phyloP scores from a whole-genome alignment of 345 rosid genomes.

The Moricandia arvensis region DNA sequence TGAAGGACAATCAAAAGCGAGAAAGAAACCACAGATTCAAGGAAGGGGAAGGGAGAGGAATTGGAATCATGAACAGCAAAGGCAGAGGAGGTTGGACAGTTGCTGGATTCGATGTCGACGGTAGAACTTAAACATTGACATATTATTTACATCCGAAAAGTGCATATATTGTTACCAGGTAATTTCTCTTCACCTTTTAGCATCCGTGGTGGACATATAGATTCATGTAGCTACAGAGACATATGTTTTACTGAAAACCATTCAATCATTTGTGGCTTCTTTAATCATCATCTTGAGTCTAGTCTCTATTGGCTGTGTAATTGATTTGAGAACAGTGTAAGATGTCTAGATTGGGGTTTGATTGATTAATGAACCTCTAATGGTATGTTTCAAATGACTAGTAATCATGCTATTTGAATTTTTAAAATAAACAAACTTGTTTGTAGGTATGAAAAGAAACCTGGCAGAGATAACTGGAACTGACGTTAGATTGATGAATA shows the following conservation, averaged over 20 bases:
- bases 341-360: conserved; percentile 1
- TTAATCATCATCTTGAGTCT: conserved; percentile 15
- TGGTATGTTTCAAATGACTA: conserved; percentile 6
- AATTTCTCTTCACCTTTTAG: conserved; percentile 10
- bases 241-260: conserved; percentile 7
- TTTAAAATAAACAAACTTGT: neutral
- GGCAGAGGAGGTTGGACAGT: conserved; percentile 89
- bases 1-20: conserved; percentile 57
- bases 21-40: conserved; percentile 55
- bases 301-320: neutral
- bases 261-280: conserved; percentile 1
- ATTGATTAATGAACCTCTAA: neutral
- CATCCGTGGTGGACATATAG: neutral
- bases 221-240: conserved; percentile 7
- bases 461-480: conserved; percentile 8
- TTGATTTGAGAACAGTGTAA: neutral
- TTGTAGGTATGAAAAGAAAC: neutral
- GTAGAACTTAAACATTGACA: conserved; percentile 39
- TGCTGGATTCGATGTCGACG: conserved; percentile 71
- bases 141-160: conserved; percentile 17
- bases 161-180: conserved; percentile 14
- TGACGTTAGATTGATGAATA: neutral
- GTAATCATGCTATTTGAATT: neutral
- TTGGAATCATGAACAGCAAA: conserved; percentile 52
- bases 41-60: conserved; percentile 74